phyloP scores from a whole-genome alignment of 768 basidiomycete genomes.

The Naganishia friedmannii region DNA sequence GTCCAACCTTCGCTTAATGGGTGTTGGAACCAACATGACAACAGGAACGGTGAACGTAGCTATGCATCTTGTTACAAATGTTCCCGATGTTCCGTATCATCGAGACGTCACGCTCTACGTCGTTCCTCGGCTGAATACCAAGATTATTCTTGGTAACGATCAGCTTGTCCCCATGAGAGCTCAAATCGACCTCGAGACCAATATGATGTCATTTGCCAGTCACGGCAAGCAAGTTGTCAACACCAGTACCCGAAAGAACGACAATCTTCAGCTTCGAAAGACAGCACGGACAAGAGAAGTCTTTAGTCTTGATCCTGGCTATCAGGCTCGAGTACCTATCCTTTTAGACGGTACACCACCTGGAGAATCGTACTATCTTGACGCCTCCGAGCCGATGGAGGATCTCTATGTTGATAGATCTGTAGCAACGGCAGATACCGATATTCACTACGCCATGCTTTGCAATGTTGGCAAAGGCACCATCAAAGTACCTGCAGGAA shows the following conservation, averaged over 20 bases:
- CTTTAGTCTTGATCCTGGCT: constrained; percentile 18
- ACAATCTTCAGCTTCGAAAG: not conserved
- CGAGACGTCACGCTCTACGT: constrained; percentile 8
- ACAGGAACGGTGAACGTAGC: not conserved
- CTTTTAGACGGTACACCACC: not conserved
- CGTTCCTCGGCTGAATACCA: not conserved
- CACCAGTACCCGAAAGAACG: not conserved
- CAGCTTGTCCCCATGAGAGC: constrained; percentile 14
- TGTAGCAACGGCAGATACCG: not conserved
- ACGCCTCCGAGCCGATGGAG: not conserved
- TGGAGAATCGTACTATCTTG: not conserved
- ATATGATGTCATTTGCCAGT: not conserved
- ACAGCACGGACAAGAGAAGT: not conserved
- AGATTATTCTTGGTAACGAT: constrained; percentile 21
- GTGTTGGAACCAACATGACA: constrained; percentile 5
- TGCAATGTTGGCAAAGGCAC: not conserved
- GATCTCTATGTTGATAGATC: not conserved
- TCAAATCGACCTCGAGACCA: constrained; percentile 3
- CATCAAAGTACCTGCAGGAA: not conserved
- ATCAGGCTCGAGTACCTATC: constrained; percentile 6
- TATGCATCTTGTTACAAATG: not conserved
- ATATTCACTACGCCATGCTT: not conserved
- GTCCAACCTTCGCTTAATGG: constrained; percentile 1
- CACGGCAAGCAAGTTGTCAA: too few species aligned
- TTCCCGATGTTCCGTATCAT: not conserved